Conservation (phyloP, 208 protist genomes). For the Wallacemonas sp. region DNA sequence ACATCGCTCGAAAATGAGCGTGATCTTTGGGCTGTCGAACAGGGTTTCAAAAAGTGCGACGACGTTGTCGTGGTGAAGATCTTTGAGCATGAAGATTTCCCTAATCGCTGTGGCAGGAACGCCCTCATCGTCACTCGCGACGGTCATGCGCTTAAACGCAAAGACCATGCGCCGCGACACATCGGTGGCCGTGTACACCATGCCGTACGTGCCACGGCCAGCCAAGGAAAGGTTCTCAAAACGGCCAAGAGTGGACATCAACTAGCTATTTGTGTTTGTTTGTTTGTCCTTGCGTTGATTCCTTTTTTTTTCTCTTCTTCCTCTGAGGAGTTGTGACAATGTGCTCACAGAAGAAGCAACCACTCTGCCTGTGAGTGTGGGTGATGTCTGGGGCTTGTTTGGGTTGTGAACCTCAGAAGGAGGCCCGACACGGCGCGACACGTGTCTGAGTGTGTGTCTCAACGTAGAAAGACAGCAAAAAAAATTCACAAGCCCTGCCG, state of each 20-base stretch:
- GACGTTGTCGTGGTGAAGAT: slow-evolving; percentile 95
- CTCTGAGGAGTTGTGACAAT: too few relatives aligned
- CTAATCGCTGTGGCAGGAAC: slow-evolving; percentile 89
- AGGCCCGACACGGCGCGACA: too few relatives aligned
- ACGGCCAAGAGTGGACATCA: slow-evolving; percentile 66
- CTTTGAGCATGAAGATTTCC: slow-evolving; percentile 94
- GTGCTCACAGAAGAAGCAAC: too few relatives aligned
- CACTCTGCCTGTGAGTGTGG: too few relatives aligned
- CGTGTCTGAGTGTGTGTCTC: too few relatives aligned
- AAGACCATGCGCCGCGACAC: slow-evolving; percentile 68
- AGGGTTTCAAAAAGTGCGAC: slow-evolving; percentile 95
- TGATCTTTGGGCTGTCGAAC: slow-evolving; percentile 96
- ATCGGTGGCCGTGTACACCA: slow-evolving; percentile 97
- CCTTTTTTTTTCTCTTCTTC: slow-evolving; percentile 10
- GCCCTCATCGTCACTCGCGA: slow-evolving; percentile 88
- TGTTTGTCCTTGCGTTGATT: background rate
- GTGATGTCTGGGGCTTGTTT: too few relatives aligned
- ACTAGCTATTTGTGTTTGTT: background rate
- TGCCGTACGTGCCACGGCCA: slow-evolving; percentile 98
- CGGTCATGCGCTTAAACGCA: slow-evolving; percentile 89
- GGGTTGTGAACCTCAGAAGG: too few relatives aligned
- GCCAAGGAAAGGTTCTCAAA: slow-evolving; percentile 95
- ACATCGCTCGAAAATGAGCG: slow-evolving; percentile 97
- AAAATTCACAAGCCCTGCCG: too few relatives aligned
- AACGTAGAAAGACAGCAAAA: too few relatives aligned